A percentile compares a stretch with the other conserved stretches of the same genome.
Conservation (phyloP, 805 yeast genomes). For the Schizosaccharomyces cryophilus region DNA sequence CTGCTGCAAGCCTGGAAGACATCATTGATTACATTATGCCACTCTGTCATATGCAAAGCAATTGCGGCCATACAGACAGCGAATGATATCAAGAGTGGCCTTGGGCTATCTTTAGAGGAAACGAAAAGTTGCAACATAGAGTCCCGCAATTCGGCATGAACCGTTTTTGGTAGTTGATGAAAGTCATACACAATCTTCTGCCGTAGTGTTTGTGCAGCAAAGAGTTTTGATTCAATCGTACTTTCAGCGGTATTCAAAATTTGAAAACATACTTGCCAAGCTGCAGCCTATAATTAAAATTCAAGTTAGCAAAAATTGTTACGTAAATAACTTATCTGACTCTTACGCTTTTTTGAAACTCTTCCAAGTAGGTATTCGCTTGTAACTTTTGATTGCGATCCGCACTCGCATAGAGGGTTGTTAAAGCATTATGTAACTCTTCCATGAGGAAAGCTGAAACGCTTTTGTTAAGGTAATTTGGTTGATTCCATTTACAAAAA, state of each 20-base stretch:
- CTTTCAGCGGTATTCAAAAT: constrained; percentile 9
- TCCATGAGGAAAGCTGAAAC: background rate
- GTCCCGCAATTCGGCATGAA: constrained; percentile 37
- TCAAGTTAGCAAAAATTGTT: background rate
- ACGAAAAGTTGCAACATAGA: constrained; percentile 36
- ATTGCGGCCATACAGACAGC: constrained; percentile 62
- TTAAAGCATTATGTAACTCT: constrained; percentile 16
- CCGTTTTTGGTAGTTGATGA: constrained; percentile 40
- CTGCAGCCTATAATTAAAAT: constrained; percentile 15
- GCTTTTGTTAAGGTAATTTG: no score
- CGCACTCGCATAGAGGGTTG: constrained; percentile 24
- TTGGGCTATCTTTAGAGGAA: constrained; percentile 22
- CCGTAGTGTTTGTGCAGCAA: constrained; percentile 66
- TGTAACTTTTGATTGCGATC: constrained; percentile 18
- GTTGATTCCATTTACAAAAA: no score
- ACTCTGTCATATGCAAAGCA: constrained; percentile 47
- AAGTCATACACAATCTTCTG: constrained; percentile 50
- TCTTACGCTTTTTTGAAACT: constrained; percentile 43
- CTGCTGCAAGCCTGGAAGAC: constrained; percentile 26
- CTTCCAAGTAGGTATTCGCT: constrained; percentile 36
- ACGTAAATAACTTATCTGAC: background rate
- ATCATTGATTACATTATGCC: constrained; percentile 52
- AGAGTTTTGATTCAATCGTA: constrained; percentile 39
- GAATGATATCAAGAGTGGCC: constrained; percentile 56
- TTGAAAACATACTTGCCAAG: constrained; percentile 51